Evolutionary conservation across 2,329 filamentous ascomycete species (phyloP), one percentile per base, ranked within the genome.

Genomic region (Mycogone perniciosa): DNA sequence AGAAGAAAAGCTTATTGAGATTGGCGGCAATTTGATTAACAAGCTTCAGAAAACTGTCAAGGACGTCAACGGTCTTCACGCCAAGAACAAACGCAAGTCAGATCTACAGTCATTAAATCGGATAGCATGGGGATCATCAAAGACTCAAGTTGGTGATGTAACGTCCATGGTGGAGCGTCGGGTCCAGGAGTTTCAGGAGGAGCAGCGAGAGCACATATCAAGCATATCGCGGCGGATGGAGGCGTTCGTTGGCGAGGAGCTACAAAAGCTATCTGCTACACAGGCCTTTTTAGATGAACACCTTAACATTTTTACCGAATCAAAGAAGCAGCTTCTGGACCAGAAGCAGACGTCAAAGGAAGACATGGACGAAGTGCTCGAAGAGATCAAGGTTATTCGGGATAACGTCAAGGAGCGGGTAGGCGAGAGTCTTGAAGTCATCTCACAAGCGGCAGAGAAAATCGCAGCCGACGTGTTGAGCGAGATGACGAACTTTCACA

Each of bases 401-500:
- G 88, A 96, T 65, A 85, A 88, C 48, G 89, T 97, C 46, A 96
- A 96, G 73, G 76, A 80, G 44, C 86, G 86, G 55, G 88, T 97
- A 44, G 88, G 89, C 2, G 84, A 90, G 62, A 92, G 91, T 7
- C 75, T 97, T 40, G 85, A 89, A 60, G 84, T 89, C 29, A 82
- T 97, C 26, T 90, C 90, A 2, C 79, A 79, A 8, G 89, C 91
- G 7, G 90, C 92, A 2, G 89, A 92, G 68, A 84, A 86, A 50
- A 96, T 97, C 55, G 89, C 90, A 0, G 87, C 85, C 9, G 92
- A 95, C 60, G 91, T 97, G 44, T 81, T 96, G 53, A 85, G 80
- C 52, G 92, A 97, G 67, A 79, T 99, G 54, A 80, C 83, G 31
- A 78, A 80, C n/a, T 95, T 97, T 62, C 89, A 96, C 66, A 80